These are phyloP conservation scores for Magnusiomyces suaveolens DNA, from an alignment of 1,139 yeast species.

Conservation along the genomic window DNA sequence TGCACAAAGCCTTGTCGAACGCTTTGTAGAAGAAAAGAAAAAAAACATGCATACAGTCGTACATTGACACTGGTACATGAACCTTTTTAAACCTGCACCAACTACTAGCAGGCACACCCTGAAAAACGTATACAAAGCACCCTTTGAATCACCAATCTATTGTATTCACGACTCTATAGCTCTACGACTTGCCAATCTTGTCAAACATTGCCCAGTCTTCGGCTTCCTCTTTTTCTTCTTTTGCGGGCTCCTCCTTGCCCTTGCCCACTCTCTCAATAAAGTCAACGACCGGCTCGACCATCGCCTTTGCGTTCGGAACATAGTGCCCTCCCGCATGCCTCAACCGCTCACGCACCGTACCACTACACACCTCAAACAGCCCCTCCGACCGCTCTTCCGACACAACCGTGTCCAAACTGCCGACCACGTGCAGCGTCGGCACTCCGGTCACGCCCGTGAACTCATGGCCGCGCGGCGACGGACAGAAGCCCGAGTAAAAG, in stretches of 20 bases:
- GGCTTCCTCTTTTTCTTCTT: slow-evolving; percentile 18
- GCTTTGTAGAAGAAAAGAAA: too few species aligned
- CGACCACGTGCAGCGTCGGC: slow-evolving; percentile 68
- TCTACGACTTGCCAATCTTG: slow-evolving; percentile 30
- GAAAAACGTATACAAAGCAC: too few species aligned
- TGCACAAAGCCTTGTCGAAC: too few species aligned
- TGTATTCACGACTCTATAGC: too few species aligned
- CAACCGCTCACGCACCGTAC: slow-evolving; percentile 40
- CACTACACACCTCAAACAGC: slow-evolving; percentile 46
- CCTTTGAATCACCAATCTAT: too few species aligned
- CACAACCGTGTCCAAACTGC: slow-evolving; percentile 83
- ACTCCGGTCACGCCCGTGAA: slow-evolving; percentile 41
- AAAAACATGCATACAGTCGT: too few species aligned
- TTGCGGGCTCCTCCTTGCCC: slow-evolving; percentile 4
- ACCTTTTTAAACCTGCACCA: too few species aligned
- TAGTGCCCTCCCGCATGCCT: slow-evolving; percentile 83
- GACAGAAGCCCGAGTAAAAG: slow-evolving; percentile 66
- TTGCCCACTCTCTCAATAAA: slow-evolving; percentile 5
- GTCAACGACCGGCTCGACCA: slow-evolving; percentile 45
- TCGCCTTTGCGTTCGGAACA: slow-evolving; percentile 62
- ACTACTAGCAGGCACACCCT: too few species aligned
- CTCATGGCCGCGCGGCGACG: slow-evolving; percentile 42
- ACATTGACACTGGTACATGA: too few species aligned
- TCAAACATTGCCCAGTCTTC: slow-evolving; percentile 38
- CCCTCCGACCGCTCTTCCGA: slow-evolving; percentile 58